Evolutionary conservation across 441 rosid species (phyloP).

Genomic region (Adansonia rubrostipa): DNA sequence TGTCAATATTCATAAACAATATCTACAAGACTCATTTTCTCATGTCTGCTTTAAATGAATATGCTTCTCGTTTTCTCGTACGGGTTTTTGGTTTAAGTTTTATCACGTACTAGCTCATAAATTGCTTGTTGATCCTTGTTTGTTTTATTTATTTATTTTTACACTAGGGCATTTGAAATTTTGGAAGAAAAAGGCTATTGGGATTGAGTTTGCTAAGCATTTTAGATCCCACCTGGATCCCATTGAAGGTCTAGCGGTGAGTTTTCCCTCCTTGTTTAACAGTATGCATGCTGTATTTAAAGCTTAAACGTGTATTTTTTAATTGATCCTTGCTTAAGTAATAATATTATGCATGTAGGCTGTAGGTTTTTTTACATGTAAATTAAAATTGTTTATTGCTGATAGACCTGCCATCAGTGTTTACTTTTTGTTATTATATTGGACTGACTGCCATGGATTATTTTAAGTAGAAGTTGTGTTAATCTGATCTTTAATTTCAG

Average conservation of each 20-base stretch:
- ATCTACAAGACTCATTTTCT: constrained; percentile 8
- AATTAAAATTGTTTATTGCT: not conserved
- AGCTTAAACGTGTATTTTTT: not conserved
- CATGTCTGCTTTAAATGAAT: not conserved
- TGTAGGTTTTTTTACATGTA: not conserved
- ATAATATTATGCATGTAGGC: not conserved
- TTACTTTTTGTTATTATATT: not conserved
- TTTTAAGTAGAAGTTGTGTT: not conserved
- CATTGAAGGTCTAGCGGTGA: constrained; percentile 89
- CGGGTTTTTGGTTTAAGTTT: not conserved
- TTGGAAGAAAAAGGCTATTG: constrained; percentile 91
- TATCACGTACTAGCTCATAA: not conserved
- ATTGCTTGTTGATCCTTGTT: not conserved
- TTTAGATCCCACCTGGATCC: constrained; percentile 93
- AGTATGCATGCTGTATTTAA: not conserved
- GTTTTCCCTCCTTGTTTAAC: constrained; percentile 32
- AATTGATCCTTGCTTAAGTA: constrained; percentile 3
- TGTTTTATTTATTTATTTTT: not conserved
- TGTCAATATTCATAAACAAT: constrained; percentile 13
- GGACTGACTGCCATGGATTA: not conserved
- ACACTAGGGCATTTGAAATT: constrained; percentile 84
- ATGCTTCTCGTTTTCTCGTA: not conserved
- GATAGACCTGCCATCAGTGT: not conserved
- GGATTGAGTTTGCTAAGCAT: constrained; percentile 98
- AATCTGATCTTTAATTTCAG: not conserved